A percentile compares a stretch with the other conserved stretches of the same genome.
Conservation (phyloP, 2,329 filamentous ascomycete genomes). For the Herpotrichia juniperi region DNA sequence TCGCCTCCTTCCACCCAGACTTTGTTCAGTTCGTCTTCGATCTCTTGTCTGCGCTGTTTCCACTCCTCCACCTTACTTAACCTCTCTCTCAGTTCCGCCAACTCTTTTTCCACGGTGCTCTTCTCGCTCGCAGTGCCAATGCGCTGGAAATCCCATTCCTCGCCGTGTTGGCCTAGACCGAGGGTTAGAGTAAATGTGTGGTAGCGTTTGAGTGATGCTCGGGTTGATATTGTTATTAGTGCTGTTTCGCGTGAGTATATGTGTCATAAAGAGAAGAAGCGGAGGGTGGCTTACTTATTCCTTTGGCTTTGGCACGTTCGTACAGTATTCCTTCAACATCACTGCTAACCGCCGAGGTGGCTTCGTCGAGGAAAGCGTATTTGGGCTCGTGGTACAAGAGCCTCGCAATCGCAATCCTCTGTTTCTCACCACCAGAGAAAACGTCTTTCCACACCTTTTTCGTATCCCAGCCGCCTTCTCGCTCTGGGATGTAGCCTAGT, state of each 20-base stretch:
- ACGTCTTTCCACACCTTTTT: slow-evolving; percentile 99
- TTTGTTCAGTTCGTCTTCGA: slow-evolving; percentile 77
- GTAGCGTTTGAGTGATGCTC: slow-evolving; percentile 92
- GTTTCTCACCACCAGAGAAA: slow-evolving; percentile 95
- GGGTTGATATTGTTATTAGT: slow-evolving; percentile 92
- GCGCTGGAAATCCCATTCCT: slow-evolving; percentile 89
- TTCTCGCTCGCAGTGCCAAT: slow-evolving; percentile 96
- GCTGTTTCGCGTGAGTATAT: slow-evolving; percentile 54
- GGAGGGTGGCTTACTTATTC: slow-evolving; percentile 74
- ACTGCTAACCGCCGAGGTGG: slow-evolving; percentile 89
- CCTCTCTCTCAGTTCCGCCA: slow-evolving; percentile 80
- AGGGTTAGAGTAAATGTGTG: slow-evolving; percentile 90
- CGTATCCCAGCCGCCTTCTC: slow-evolving; percentile 96
- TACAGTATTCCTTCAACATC: slow-evolving; percentile 95
- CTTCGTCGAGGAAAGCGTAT: slow-evolving; percentile 95
- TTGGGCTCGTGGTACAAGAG: slow-evolving; percentile 92
- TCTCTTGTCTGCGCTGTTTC: slow-evolving; percentile 78
- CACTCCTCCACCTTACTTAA: slow-evolving; percentile 82
- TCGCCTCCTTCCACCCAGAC: slow-evolving; percentile 62
- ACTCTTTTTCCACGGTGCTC: slow-evolving; percentile 87
- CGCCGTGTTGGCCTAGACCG: slow-evolving; percentile 78
- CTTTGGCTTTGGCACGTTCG: slow-evolving; percentile 88
- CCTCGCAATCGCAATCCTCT: slow-evolving; percentile 88
- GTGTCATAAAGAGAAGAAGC: background rate
- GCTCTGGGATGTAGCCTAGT: slow-evolving; percentile 85